A percentile compares a stretch with the other conserved stretches of the same genome.
These are phyloP conservation scores for Hymenoscyphus fraxineus DNA, from an alignment of 2,329 filamentous ascomycete genomes.

Conservation along the genomic window DNA sequence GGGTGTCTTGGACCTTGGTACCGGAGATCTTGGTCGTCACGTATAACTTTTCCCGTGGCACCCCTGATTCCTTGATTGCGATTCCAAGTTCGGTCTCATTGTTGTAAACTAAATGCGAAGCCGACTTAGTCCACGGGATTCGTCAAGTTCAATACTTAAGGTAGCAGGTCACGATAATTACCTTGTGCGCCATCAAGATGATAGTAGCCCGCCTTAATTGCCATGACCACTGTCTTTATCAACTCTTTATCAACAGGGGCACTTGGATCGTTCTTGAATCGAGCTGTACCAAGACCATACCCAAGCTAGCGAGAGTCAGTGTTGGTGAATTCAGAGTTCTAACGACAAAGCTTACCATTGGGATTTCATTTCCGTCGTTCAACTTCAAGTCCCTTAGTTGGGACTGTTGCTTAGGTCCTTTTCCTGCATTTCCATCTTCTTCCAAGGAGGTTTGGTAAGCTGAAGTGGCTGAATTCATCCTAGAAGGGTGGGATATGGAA, in stretches of 20 bases:
- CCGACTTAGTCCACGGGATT: not conserved
- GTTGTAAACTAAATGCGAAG: slow-evolving; percentile 48
- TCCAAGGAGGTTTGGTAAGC: slow-evolving; percentile 32
- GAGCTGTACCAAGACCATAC: slow-evolving; percentile 69
- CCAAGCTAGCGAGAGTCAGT: slow-evolving; percentile 51
- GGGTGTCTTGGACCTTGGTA: slow-evolving; percentile 32
- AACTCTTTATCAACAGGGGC: slow-evolving; percentile 49
- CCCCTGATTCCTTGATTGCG: slow-evolving; percentile 63
- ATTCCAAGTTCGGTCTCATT: slow-evolving; percentile 68
- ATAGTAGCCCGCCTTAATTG: slow-evolving; percentile 65
- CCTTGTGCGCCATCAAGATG: slow-evolving; percentile 74
- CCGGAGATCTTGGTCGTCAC: slow-evolving; percentile 58
- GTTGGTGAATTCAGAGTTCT: slow-evolving; percentile 33
- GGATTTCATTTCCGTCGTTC: slow-evolving; percentile 70
- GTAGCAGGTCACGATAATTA: slow-evolving; percentile 33
- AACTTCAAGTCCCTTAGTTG: slow-evolving; percentile 61
- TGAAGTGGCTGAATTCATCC: slow-evolving; percentile 44
- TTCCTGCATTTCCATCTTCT: slow-evolving; percentile 48
- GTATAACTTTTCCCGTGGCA: slow-evolving; percentile 66
- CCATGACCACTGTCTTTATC: slow-evolving; percentile 51
- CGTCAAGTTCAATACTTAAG: not conserved
- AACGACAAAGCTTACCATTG: slow-evolving; percentile 48
- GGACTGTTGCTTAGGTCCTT: slow-evolving; percentile 67
- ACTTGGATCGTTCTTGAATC: slow-evolving; percentile 47
- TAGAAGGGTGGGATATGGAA: slow-evolving; percentile 10